phyloP scores from a whole-genome alignment of 306 rosid genomes.

The Rosa lucieae region DNA sequence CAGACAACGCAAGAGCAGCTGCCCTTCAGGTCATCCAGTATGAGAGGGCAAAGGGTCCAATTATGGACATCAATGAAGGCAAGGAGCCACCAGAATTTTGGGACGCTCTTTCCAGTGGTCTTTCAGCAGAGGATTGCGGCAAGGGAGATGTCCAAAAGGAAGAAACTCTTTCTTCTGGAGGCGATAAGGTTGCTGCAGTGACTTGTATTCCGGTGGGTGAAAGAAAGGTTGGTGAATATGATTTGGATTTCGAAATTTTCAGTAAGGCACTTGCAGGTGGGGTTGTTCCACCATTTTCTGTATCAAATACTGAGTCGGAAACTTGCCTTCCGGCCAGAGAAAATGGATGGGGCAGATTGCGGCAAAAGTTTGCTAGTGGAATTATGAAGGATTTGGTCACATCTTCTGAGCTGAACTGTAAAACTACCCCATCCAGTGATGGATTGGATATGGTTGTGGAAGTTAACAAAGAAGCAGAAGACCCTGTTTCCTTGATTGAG shows the following conservation, averaged over 20 bases:
- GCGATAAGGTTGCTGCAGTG: slow-evolving; percentile 31
- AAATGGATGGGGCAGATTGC: slow-evolving; percentile 73
- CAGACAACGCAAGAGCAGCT: slow-evolving; percentile 56
- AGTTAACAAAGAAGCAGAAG: slow-evolving; percentile 33
- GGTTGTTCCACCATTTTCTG: slow-evolving; percentile 80
- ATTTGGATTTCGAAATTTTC: slow-evolving; percentile 77
- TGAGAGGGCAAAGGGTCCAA: slow-evolving; percentile 65
- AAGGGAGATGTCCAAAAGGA: slow-evolving; percentile 32
- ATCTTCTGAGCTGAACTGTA: slow-evolving; percentile 47
- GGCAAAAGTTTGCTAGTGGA: slow-evolving; percentile 56
- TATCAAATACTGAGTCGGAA: slow-evolving; percentile 64
- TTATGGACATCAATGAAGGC: slow-evolving; percentile 52
- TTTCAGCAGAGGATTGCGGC: slow-evolving; percentile 35
- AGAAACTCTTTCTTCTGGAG: slow-evolving; percentile 23
- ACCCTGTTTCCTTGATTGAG: slow-evolving; percentile 32
- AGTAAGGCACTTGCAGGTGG: slow-evolving; percentile 86
- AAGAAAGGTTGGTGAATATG: slow-evolving; percentile 64
- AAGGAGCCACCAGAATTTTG: slow-evolving; percentile 77
- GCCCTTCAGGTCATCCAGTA: slow-evolving; percentile 78
- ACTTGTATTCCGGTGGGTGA: slow-evolving; percentile 24
- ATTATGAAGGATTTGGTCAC: slow-evolving; percentile 56
- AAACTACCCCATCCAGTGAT: slow-evolving; percentile 27
- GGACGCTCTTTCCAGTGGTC: slow-evolving; percentile 58
- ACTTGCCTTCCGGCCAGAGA: slow-evolving; percentile 82
- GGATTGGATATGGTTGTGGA: slow-evolving; percentile 31